Base-by-base conservation (phyloP, 305 asterid species). In the Solanum hybrid region DNA sequence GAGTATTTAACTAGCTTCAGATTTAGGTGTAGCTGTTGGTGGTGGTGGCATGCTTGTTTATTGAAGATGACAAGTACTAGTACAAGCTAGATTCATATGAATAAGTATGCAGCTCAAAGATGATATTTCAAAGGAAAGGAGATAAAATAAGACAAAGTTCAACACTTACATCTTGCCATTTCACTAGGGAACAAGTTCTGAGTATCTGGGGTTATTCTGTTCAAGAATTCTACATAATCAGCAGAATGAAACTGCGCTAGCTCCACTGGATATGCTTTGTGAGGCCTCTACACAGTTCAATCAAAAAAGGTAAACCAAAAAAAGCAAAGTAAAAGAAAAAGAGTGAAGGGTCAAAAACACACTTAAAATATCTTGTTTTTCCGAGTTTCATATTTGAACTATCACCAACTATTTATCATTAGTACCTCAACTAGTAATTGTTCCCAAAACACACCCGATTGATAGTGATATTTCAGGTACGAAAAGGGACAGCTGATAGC, bases 211-310 rank as follows among this genome's bases (percentile, higher is more conserved):
- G 97, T 94, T 90, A 97, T 96, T 83, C 99, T 92, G 90, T 97
- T 97, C 94, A 97, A 92, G 90, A 97, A 97, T 92, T 97, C 99
- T 88, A 97, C 98, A 89, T 97, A 97, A 91, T 97, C 99, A 14
- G 99, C 96, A 6, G 99, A 94, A 92, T 97, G 99, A 93, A 96
- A 97, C 95, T 97, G 99, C 8, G 99, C 99, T 91, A 97, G 92
- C 98, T 97, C 99, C 91, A 94, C 97, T 0, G 98, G 98, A 82
- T 97, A 97, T n/a, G 99, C 99, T 93, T 97, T 97, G 91, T 97
- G 99, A 90, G 99, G 99, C 96, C 99, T 97, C 98, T 97, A 90
- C 91, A 76, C 11, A 64, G 91, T 71, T 88, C 91, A 42, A 88
- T 84, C 28, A 87, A 31, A 71, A 89, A 83, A 88, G 51, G 75